Evolutionary conservation across 306 rosid genomes (phyloP).

Genomic region (Mucuna pruriens): DNA sequence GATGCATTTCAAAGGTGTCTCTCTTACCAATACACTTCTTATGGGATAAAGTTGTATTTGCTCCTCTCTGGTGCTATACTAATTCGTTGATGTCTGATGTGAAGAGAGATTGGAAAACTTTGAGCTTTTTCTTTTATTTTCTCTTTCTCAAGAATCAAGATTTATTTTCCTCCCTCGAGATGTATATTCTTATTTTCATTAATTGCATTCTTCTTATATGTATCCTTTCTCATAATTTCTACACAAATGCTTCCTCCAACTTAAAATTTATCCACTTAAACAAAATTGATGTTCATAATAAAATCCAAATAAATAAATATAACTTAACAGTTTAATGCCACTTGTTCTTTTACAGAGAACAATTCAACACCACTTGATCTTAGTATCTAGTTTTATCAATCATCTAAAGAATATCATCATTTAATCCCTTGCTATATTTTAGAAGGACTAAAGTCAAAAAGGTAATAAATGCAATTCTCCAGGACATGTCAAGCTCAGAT

Average conservation of each 20-base stretch:
- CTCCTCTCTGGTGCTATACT: not conserved
- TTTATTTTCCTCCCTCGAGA: not conserved
- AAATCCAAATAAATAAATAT: not conserved
- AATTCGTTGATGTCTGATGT: not conserved
- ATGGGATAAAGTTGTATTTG: not conserved
- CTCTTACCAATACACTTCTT: not conserved
- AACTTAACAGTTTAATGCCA: not conserved
- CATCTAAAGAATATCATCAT: not conserved
- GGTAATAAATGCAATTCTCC: not conserved
- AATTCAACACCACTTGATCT: not conserved
- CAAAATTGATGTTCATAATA: not conserved
- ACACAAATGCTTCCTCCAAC: not conserved
- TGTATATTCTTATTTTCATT: not conserved
- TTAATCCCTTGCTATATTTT: not conserved
- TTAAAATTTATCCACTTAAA: not conserved
- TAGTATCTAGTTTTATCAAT: not conserved
- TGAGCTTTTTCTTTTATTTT: not conserved
- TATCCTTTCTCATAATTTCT: not conserved
- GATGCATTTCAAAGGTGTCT: not conserved
- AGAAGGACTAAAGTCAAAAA: not conserved
- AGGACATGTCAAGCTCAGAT: not conserved
- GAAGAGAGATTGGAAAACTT: not conserved
- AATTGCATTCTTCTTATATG: not conserved
- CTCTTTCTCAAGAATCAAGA: not conserved
- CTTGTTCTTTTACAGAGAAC: not conserved